A percentile compares a stretch with the other conserved stretches of the same genome.
phyloP scores from a whole-genome alignment of 305 asterid genomes.

The Salvia sclarea region DNA sequence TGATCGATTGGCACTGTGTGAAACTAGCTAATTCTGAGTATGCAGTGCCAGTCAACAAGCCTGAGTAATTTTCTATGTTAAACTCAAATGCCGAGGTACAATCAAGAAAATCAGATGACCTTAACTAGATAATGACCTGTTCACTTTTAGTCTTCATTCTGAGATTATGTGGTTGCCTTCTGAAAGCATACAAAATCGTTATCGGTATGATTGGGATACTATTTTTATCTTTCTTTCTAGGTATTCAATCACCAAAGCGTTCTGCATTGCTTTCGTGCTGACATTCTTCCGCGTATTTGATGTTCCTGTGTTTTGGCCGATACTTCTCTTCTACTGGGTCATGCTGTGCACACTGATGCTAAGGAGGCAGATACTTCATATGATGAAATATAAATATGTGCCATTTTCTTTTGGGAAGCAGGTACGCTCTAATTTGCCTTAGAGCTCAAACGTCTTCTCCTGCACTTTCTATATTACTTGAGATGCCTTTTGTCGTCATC shows the following conservation, averaged over 20 bases:
- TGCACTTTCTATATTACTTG: slow-evolving; percentile 12
- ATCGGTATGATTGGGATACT: slow-evolving; percentile 20
- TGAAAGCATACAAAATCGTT: background rate
- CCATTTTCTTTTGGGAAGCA: slow-evolving; percentile 67
- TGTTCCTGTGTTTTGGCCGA: slow-evolving; percentile 81
- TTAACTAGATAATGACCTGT: background rate
- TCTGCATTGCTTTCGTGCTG: slow-evolving; percentile 60
- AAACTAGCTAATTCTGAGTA: background rate
- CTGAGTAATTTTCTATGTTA: background rate
- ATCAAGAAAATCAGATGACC: background rate
- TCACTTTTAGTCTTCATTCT: background rate
- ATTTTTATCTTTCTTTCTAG: slow-evolving; percentile 38
- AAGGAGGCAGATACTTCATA: slow-evolving; percentile 61
- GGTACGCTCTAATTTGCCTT: slow-evolving; percentile 36
- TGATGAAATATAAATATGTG: slow-evolving; percentile 67
- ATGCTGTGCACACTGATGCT: slow-evolving; percentile 53
- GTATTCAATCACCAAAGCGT: slow-evolving; percentile 67
- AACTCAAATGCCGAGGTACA: background rate
- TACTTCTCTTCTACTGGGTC: slow-evolving; percentile 72
- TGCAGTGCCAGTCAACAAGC: background rate
- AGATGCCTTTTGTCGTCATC: slow-evolving; percentile 1
- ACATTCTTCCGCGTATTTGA: slow-evolving; percentile 64
- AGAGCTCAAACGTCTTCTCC: background rate
- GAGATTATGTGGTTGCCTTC: background rate
- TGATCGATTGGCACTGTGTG: slow-evolving; percentile 8